Base-by-base conservation (phyloP, 495 filamentous ascomycete species). In the Penicillium macrosclerotiorum region DNA sequence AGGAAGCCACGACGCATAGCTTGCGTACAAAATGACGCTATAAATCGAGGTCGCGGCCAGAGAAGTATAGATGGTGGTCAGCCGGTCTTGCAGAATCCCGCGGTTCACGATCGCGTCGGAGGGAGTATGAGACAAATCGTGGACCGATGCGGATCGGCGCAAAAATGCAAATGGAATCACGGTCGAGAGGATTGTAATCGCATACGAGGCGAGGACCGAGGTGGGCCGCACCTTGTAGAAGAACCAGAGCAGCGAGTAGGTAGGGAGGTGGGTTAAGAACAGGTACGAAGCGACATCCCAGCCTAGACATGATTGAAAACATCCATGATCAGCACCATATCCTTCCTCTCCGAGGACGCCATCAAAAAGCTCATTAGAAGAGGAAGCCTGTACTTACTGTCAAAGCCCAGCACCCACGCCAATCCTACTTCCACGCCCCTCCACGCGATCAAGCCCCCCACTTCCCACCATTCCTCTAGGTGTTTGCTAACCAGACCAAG, bases 121-220 rank as follows among this genome's bases (percentile, higher is more conserved):
- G 3, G 69, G 59, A 0, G 70, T 59, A 40, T 64, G 68, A n/a
- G 77, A 67, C 2, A 80, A 68, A 46, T 79, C 71, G 62, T 90
- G 87, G 13, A 78, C 75, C 16, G 70, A 73, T 37, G 81, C 79
- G 18, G 81, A 70, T 13, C 76, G 75, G 23, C 86, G 85, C 16
- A 93, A 67, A 36, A 89, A 75, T 32, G 74, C 65, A 62, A 92
- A 88, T 4, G 90, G 88, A 30, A 89, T 57, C 35, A 77, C 79
- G 16, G 78, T 80, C 6, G 88, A 77, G 51, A 83, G 51, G 35
- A 86, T 60, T 43, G 89, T 85, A 51, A 90, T 83, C 7, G 59
- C 54, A 44, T 86, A 77, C 20, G 78, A 78, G 13, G 72, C 59
- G 30, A 78, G 52, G 14, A 81, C 65, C 7, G 86, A 82, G 35